Conservation (phyloP, 768 basidiomycete species). For the Lactarius pseudohatsudake region DNA sequence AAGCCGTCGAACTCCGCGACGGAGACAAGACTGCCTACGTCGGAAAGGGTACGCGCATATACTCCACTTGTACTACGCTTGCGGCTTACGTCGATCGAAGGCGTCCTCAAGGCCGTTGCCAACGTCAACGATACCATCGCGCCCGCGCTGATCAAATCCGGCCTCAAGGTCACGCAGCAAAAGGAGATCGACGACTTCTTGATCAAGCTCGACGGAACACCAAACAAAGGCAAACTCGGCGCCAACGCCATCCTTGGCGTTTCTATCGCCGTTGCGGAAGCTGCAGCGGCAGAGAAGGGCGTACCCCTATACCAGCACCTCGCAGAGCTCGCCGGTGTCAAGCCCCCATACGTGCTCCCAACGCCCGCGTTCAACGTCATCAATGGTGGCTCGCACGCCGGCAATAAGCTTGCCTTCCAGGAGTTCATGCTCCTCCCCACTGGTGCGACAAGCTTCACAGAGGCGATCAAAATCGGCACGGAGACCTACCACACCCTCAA, state of each 20-base stretch:
- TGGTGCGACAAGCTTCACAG: conserved; percentile 86
- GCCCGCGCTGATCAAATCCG: conserved; percentile 82
- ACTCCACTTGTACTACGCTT: neutral
- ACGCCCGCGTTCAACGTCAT: conserved; percentile 97
- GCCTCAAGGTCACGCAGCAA: conserved; percentile 82
- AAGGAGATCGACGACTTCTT: conserved; percentile 97
- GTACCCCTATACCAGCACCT: conserved; percentile 96
- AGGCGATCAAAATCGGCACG: conserved; percentile 98
- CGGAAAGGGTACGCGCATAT: conserved; percentile 75
- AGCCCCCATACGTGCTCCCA: conserved; percentile 91
- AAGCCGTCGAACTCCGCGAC: conserved; percentile 98
- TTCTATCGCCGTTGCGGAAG: conserved; percentile 92
- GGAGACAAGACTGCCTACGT: conserved; percentile 90
- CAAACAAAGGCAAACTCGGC: conserved; percentile 99
- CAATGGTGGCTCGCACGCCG: conserved; percentile 99
- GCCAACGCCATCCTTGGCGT: conserved; percentile 99
- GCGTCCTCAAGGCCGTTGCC: conserved; percentile 88
- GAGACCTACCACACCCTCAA: conserved; percentile 98
- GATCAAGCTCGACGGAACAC: conserved; percentile 95
- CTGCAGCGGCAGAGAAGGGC: conserved; percentile 92
- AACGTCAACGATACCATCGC: conserved; percentile 94
- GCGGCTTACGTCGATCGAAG: conserved; percentile 41
- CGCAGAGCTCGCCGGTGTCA: conserved; percentile 92
- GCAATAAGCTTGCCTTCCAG: conserved; percentile 99
- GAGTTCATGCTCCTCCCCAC: conserved; percentile 99